Percentiles rank a stretch among this genome's conserved stretches.
Evolutionary conservation across 768 basidiomycete genomes (phyloP).

Genomic region (Dioszegia crocea): DNA sequence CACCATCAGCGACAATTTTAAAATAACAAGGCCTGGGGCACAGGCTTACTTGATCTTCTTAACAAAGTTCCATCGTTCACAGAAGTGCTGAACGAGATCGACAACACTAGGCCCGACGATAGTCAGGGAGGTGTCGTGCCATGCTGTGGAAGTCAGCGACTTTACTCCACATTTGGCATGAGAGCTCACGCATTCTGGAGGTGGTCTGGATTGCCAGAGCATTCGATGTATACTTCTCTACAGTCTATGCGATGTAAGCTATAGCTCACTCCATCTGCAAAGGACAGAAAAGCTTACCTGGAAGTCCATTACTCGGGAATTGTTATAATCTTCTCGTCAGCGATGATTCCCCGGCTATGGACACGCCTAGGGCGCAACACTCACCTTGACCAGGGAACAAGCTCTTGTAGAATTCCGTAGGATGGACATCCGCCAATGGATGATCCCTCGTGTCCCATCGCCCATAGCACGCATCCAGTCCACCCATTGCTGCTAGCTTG

Average conservation of each 20-base stretch:
- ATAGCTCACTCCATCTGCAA: not conserved
- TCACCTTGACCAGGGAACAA: slow-evolving; percentile 76
- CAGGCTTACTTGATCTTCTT: slow-evolving; percentile 33
- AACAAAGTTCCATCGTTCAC: slow-evolving; percentile 67
- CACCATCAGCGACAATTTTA: not conserved
- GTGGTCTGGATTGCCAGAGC: slow-evolving; percentile 48
- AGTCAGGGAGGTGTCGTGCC: slow-evolving; percentile 75
- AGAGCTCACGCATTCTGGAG: slow-evolving; percentile 44
- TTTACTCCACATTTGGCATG: too few relatives aligned
- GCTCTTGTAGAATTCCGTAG: slow-evolving; percentile 71
- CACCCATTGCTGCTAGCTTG: slow-evolving; percentile 57
- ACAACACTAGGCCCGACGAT: slow-evolving; percentile 67
- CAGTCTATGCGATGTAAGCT: slow-evolving; percentile 53
- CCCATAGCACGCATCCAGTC: slow-evolving; percentile 92
- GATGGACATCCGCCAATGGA: slow-evolving; percentile 87
- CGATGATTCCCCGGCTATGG: not conserved
- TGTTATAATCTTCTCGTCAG: slow-evolving; percentile 38
- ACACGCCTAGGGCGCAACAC: not conserved
- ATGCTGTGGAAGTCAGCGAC: slow-evolving; percentile 52
- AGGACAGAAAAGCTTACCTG: slow-evolving; percentile 20
- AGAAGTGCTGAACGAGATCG: slow-evolving; percentile 88
- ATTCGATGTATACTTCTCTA: slow-evolving; percentile 56
- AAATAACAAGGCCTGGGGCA: too few relatives aligned
- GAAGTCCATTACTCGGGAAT: slow-evolving; percentile 53
- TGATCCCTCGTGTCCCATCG: slow-evolving; percentile 86